These are phyloP conservation scores for Leccinum subgranulosum DNA, from an alignment of 768 basidiomycete genomes.

Conservation along the genomic window DNA sequence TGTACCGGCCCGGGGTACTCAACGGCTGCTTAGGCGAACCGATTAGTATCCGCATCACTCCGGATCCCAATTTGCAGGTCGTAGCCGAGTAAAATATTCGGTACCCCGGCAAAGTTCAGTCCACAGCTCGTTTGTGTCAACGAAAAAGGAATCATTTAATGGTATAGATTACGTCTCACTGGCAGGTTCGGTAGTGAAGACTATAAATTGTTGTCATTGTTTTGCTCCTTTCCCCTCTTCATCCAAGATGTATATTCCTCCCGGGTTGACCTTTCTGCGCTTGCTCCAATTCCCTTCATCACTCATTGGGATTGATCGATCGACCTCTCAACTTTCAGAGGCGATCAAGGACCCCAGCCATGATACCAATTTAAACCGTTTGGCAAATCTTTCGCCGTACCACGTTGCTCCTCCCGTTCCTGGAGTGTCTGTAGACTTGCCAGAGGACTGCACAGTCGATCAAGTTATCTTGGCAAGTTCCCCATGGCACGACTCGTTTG, in stretches of 20 bases:
- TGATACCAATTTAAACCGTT: slow-evolving; percentile 3
- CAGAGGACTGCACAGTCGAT: slow-evolving; percentile 40
- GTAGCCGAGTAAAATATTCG: no score
- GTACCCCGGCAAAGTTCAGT: no score
- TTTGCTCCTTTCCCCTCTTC: neutral
- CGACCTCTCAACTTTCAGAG: neutral
- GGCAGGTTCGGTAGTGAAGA: neutral
- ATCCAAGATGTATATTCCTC: slow-evolving; percentile 18
- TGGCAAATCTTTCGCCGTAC: slow-evolving; percentile 40
- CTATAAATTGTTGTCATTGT: neutral
- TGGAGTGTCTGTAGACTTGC: slow-evolving; percentile 29
- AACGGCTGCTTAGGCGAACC: no score
- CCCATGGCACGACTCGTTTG: neutral
- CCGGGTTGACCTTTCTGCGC: slow-evolving; percentile 5
- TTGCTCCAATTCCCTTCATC: slow-evolving; percentile 15
- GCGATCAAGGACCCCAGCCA: neutral
- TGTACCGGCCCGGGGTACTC: no score
- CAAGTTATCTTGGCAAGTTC: slow-evolving; percentile 39
- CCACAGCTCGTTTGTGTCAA: no score
- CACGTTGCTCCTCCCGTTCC: slow-evolving; percentile 27
- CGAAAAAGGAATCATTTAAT: no score
- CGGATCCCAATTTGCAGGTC: no score
- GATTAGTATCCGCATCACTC: no score
- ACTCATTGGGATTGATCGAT: neutral
- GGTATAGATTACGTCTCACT: no score